A percentile compares a stretch with the other conserved stretches of the same genome.
Conservation (phyloP, 148 eudicot species). For the Selenicereus undatus region DNA sequence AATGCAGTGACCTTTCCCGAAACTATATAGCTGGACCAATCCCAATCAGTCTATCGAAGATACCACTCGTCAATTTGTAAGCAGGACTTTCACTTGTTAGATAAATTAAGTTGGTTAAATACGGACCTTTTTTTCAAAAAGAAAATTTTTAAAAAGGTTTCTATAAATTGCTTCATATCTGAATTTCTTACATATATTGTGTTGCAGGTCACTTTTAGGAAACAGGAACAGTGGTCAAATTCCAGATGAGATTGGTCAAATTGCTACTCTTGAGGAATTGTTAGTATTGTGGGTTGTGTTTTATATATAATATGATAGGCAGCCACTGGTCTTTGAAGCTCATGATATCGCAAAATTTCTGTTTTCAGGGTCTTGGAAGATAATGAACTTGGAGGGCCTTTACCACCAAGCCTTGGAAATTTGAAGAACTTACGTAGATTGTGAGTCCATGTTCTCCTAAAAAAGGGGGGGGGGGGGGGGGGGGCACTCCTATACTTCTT, state of each 20-base stretch:
- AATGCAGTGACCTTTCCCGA: conserved; percentile 53
- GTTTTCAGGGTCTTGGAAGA: neutral
- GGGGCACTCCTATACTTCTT: too few species aligned
- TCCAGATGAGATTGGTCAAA: conserved; percentile 3
- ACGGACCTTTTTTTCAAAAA: too few species aligned
- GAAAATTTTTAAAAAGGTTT: neutral
- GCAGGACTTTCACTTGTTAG: conserved; percentile 14
- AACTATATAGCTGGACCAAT: conserved; percentile 65
- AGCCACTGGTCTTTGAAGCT: neutral
- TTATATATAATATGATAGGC: neutral
- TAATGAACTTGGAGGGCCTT: neutral
- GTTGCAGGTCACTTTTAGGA: neutral
- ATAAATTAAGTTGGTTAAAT: neutral
- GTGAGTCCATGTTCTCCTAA: neutral
- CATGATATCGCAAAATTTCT: neutral
- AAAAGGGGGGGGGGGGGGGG: too few species aligned
- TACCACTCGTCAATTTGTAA: conserved; percentile 50
- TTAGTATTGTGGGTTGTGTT: neutral
- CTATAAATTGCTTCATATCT: neutral
- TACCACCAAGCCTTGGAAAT: conserved; percentile 7
- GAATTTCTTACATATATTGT: neutral
- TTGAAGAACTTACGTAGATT: neutral
- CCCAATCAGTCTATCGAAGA: conserved; percentile 44
- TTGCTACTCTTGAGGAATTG: neutral
- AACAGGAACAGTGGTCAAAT: conserved; percentile 4